These are phyloP conservation scores for Leptographium lundbergii DNA, from an alignment of 2,329 filamentous ascomycete species.

Conservation along the genomic window DNA sequence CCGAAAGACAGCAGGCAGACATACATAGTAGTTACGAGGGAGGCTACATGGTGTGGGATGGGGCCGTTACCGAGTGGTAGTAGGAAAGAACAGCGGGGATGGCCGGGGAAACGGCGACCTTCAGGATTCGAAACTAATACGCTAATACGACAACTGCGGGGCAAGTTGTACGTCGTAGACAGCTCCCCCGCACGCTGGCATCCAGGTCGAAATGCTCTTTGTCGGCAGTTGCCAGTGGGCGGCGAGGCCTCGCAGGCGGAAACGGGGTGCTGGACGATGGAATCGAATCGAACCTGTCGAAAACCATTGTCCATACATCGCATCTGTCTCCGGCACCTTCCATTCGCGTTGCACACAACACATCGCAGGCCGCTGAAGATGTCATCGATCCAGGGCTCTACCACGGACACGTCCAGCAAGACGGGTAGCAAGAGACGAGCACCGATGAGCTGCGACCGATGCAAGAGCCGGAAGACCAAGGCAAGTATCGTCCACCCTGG, in stretches of 20 bases:
- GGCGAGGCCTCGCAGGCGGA: conserved; percentile 20
- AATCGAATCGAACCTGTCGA: neutral
- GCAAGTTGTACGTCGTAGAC: conserved; percentile 4
- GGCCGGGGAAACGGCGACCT: too few relatives aligned
- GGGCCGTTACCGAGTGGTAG: too few relatives aligned
- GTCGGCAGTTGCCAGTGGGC: conserved; percentile 26
- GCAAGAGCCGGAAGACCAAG: conserved; percentile 19
- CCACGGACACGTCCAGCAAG: neutral
- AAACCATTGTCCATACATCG: too few relatives aligned
- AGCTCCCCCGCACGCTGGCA: conserved; percentile 39
- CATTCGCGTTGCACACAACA: neutral
- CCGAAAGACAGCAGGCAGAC: too few relatives aligned
- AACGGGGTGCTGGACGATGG: neutral
- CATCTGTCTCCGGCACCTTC: neutral
- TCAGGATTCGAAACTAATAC: too few relatives aligned
- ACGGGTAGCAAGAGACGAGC: conserved; percentile 12
- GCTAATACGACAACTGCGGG: conserved; percentile 17
- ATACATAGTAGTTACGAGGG: too few relatives aligned
- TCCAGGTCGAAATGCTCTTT: conserved; percentile 39
- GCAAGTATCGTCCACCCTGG: conserved; percentile 1
- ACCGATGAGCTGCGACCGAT: conserved; percentile 19
- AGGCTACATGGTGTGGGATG: too few relatives aligned
- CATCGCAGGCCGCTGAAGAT: neutral
- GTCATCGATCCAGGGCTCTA: neutral
- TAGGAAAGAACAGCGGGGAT: too few relatives aligned